Base-by-base conservation (phyloP, 768 basidiomycete species). In the Hebeloma cylindrosporum region DNA sequence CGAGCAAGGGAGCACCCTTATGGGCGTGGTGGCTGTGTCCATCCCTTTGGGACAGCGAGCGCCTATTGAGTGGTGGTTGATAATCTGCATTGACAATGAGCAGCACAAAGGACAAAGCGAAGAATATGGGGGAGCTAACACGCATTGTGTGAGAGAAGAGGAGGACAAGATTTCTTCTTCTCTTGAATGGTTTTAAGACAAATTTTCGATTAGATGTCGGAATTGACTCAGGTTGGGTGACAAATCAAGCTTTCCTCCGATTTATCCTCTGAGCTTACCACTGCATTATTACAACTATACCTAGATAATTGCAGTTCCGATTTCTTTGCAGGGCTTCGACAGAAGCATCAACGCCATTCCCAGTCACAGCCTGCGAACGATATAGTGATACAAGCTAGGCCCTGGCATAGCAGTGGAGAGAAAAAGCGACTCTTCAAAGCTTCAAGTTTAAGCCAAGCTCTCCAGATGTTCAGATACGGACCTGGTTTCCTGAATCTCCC, bases 1-100 rank as follows among this genome's bases (percentile, higher is more conserved):
- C 68, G n/a, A 73, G 52, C 18, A 80, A 51, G 10, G 84, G 83
- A 3, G 71, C 72, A 1, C 58, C 74, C 44, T 75, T 68, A 31
- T 68, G 67, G 43, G 70, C 66, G 57, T 79, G 82, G 47, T 78
- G 78, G 45, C 61, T 70, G 47, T 78, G 74, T 27, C 67, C 70
- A 52, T 65, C 66, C 31, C 61, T 29, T 38, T 40, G 21, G 49
- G 26, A 20, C 31, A 22, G n/a, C n/a, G n/a, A n/a, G n/a, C n/a
- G n/a, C n/a, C n/a, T n/a, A n/a, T n/a, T n/a, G n/a, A n/a, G n/a
- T n/a, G n/a, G n/a, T n/a, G n/a, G n/a, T n/a, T n/a, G n/a, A n/a
- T n/a, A n/a, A n/a, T n/a, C n/a, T n/a, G 53, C 53, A 22, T 43
- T 11, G 14, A 40, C 45, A 18, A 21, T 28, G 20, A 42, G 30